phyloP scores from a whole-genome alignment of 345 rosid genomes.

The Hibiscus tridactylites region DNA sequence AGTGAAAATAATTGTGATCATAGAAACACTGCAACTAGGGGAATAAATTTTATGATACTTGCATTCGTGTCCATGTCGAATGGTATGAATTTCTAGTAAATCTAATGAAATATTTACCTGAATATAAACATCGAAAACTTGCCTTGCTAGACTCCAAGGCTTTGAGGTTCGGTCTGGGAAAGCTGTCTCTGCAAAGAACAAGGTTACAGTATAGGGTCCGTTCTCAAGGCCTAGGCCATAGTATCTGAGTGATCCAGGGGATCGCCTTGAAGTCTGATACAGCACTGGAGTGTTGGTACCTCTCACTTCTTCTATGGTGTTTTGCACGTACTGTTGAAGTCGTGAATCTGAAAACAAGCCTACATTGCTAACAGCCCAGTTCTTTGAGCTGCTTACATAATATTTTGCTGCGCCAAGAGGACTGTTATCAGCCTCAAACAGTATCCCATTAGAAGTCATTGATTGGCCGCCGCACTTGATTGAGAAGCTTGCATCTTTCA shows the following conservation, averaged over 20 bases:
- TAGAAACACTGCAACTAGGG: not conserved
- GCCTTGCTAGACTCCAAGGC: constrained; percentile 44
- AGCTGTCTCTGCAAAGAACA: constrained; percentile 43
- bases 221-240: constrained; percentile 27
- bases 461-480: constrained; percentile 25
- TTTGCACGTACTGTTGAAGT: constrained; percentile 18
- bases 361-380: constrained; percentile 54
- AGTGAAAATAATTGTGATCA: not conserved
- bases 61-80: not conserved
- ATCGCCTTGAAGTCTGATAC: constrained; percentile 27
- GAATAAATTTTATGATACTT: no score
- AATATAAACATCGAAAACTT: constrained; percentile 34
- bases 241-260: constrained; percentile 34
- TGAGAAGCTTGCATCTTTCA: constrained; percentile 22
- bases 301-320: constrained; percentile 16
- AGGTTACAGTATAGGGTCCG: constrained; percentile 19
- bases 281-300: constrained; percentile 36
- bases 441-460: constrained; percentile 18
- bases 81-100: not conserved
- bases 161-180: constrained; percentile 22
- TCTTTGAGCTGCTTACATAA: constrained; percentile 20
- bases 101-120: constrained; percentile 21
- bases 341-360: constrained; percentile 36
- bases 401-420: not conserved
- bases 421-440: constrained; percentile 31